A percentile compares a stretch with the other conserved stretches of the same genome.
Conservation (phyloP, 2,329 filamentous ascomycete genomes). For the Juglanconis sp. region DNA sequence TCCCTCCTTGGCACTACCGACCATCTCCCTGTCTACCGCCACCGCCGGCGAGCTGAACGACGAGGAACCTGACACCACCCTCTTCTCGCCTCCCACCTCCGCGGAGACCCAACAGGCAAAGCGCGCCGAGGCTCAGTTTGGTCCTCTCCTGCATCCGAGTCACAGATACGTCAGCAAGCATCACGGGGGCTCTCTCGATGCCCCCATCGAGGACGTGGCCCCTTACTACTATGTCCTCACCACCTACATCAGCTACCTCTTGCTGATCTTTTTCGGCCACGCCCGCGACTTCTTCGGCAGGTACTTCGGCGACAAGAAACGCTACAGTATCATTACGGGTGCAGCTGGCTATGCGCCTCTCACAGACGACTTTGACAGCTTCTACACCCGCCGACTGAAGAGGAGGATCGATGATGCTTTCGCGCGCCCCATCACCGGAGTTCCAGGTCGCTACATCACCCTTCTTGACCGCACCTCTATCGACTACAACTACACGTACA, state of each 20-base stretch:
- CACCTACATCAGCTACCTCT: conserved; percentile 96
- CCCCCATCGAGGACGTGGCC: conserved; percentile 89
- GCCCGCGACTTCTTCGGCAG: conserved; percentile 98
- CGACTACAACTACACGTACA: conserved; percentile 88
- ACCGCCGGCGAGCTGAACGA: conserved; percentile 70
- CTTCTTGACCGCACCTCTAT: conserved; percentile 86
- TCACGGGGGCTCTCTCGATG: conserved; percentile 72
- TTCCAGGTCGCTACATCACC: conserved; percentile 91
- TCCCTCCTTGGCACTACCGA: conserved; percentile 75
- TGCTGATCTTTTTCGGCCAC: conserved; percentile 93
- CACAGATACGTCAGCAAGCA: conserved; percentile 91
- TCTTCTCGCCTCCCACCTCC: conserved; percentile 85
- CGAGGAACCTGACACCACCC: conserved; percentile 71
- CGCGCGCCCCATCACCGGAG: conserved; percentile 84
- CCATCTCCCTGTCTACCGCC: conserved; percentile 86
- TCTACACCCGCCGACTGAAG: conserved; percentile 91
- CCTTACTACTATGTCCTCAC: conserved; percentile 96
- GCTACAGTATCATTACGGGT: conserved; percentile 77
- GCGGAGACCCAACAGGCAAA: conserved; percentile 75
- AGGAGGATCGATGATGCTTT: conserved; percentile 96
- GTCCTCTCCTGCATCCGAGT: conserved; percentile 72
- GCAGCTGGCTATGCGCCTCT: conserved; percentile 89
- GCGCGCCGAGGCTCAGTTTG: conserved; percentile 85
- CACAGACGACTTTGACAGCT: conserved; percentile 98
- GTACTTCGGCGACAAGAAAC: conserved; percentile 78